Conservation (phyloP, 352 stramenopile genomes). For the Phytopythium litorale region DNA sequence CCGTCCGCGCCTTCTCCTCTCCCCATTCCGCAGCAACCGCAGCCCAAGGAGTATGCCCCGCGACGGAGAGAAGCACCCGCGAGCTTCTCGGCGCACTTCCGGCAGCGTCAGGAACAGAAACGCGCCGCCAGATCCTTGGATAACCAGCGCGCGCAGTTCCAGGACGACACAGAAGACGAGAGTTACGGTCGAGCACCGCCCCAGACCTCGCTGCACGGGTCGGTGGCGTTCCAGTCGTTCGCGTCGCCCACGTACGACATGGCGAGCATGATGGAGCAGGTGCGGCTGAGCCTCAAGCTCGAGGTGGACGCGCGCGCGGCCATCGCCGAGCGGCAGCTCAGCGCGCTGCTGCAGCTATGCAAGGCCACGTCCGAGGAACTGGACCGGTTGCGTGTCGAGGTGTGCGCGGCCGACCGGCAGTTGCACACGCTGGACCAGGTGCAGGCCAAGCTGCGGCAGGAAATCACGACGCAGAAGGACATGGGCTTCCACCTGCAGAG, state of each 20-base stretch:
- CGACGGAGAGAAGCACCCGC: conserved; percentile 6
- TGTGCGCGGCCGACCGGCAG: conserved; percentile 67
- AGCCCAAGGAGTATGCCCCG: conserved; percentile 10
- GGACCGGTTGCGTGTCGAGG: conserved; percentile 61
- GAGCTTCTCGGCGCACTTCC: conserved; percentile 49
- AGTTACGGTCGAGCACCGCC: not conserved
- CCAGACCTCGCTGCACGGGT: not conserved
- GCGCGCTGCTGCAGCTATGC: conserved; percentile 62
- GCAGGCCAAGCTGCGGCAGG: conserved; percentile 70
- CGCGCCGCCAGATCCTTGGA: conserved; percentile 13
- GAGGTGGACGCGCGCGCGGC: conserved; percentile 75
- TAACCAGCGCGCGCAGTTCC: conserved; percentile 23
- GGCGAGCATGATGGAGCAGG: conserved; percentile 83
- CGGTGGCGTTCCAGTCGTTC: conserved; percentile 44
- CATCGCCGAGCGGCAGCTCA: conserved; percentile 77
- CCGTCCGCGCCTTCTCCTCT: too few relatives aligned
- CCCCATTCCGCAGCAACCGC: not conserved
- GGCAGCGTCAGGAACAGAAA: conserved; percentile 45
- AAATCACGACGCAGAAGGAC: conserved; percentile 79
- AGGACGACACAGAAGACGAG: conserved; percentile 15
- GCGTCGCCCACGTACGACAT: conserved; percentile 72
- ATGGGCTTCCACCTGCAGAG: conserved; percentile 79
- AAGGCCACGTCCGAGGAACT: conserved; percentile 74
- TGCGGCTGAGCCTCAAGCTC: conserved; percentile 76
- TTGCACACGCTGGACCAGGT: conserved; percentile 75